phyloP scores from a whole-genome alignment of 2,329 filamentous ascomycete species.

The Colletotrichum lupini region DNA sequence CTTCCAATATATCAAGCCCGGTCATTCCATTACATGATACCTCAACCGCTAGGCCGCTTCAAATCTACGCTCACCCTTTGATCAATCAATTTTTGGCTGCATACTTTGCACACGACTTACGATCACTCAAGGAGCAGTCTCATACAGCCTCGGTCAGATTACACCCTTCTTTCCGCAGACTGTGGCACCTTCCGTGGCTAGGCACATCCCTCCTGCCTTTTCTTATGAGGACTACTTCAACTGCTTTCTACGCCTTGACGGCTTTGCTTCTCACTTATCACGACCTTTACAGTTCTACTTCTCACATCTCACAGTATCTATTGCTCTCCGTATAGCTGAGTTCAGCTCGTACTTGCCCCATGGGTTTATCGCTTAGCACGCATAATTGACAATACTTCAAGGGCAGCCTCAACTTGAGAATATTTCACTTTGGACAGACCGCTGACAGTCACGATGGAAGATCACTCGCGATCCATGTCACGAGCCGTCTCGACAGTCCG shows the following conservation, averaged over 20 bases:
- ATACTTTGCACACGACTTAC: background rate
- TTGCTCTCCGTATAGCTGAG: background rate
- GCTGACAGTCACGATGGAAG: background rate
- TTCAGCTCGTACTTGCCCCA: background rate
- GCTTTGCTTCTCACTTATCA: background rate
- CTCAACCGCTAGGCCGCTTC: too few species aligned
- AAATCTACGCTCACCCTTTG: background rate
- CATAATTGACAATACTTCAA: too few species aligned
- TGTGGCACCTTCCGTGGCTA: background rate
- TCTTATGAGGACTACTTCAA: background rate
- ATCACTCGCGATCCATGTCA: background rate
- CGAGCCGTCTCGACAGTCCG: background rate
- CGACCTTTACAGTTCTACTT: background rate
- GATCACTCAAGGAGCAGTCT: background rate
- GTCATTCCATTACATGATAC: background rate
- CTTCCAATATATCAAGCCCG: background rate
- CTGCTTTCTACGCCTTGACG: background rate
- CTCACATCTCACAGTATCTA: background rate
- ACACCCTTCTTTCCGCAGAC: background rate
- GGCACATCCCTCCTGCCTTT: background rate
- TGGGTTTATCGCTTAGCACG: background rate
- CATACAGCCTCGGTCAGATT: background rate
- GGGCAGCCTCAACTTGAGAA: background rate
- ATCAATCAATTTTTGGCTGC: background rate
- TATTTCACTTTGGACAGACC: background rate